phyloP scores from a whole-genome alignment of 2,329 filamentous ascomycete genomes.

The Cladosporium velox region DNA sequence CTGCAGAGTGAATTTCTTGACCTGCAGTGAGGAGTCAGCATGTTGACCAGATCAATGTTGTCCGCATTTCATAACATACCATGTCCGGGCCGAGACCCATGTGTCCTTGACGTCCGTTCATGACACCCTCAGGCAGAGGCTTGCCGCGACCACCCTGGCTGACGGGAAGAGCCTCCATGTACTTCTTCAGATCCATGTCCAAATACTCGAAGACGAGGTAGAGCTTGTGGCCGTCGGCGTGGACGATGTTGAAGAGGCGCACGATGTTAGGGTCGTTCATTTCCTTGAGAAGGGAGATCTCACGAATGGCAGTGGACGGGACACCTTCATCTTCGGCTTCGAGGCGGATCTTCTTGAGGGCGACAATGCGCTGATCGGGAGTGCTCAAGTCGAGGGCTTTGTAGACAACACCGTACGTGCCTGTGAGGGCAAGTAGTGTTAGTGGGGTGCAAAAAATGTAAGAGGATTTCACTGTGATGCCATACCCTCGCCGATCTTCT shows the following conservation, averaged over 20 bases:
- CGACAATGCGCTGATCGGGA: slow-evolving; percentile 76
- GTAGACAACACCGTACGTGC: slow-evolving; percentile 94
- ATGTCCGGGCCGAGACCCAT: slow-evolving; percentile 76
- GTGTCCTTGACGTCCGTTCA: slow-evolving; percentile 61
- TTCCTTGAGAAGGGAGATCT: slow-evolving; percentile 92
- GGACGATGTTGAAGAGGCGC: slow-evolving; percentile 84
- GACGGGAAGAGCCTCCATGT: slow-evolving; percentile 88
- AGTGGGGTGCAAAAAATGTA: not conserved
- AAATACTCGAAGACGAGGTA: slow-evolving; percentile 93
- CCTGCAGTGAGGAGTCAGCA: slow-evolving; percentile 34
- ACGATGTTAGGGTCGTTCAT: slow-evolving; percentile 93
- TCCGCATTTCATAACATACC: slow-evolving; percentile 32
- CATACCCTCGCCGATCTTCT: slow-evolving; percentile 94
- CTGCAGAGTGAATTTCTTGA: slow-evolving; percentile 92
- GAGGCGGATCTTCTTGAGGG: slow-evolving; percentile 91
- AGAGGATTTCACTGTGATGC: slow-evolving; percentile 16
- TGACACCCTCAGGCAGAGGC: slow-evolving; percentile 71
- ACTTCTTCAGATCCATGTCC: slow-evolving; percentile 90
- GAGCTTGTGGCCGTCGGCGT: slow-evolving; percentile 91
- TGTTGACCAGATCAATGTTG: not conserved
- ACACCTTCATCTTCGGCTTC: slow-evolving; percentile 95
- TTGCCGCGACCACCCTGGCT: slow-evolving; percentile 83
- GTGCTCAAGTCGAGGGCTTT: slow-evolving; percentile 85
- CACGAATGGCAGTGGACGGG: slow-evolving; percentile 87
- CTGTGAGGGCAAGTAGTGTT: slow-evolving; percentile 47